phyloP scores from a whole-genome alignment of 495 filamentous ascomycete genomes.

The Schizothecium vesticola region DNA sequence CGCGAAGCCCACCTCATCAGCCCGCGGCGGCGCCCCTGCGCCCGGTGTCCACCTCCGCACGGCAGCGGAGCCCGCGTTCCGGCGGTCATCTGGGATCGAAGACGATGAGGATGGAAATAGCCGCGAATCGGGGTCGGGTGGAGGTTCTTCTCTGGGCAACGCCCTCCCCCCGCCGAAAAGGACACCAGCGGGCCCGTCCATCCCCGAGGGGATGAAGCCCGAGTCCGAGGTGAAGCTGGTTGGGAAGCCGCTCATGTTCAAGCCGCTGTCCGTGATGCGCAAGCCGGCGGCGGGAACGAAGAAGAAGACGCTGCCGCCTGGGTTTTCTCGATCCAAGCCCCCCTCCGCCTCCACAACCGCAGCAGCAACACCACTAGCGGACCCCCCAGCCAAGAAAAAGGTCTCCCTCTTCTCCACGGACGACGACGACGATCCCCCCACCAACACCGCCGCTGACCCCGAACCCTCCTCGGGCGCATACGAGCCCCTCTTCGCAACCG shows the following conservation, averaged over 20 bases:
- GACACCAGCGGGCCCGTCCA: slow-evolving; percentile 29
- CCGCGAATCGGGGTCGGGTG: slow-evolving; percentile 10
- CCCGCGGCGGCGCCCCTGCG: slow-evolving; percentile 35
- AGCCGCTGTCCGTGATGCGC: slow-evolving; percentile 72
- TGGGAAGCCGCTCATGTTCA: slow-evolving; percentile 81
- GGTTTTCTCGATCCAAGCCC: not conserved
- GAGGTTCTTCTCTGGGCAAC: slow-evolving; percentile 10
- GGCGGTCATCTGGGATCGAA: slow-evolving; percentile 39
- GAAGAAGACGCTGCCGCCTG: slow-evolving; percentile 3
- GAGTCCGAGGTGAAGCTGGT: slow-evolving; percentile 59
- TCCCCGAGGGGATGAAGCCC: slow-evolving; percentile 43
- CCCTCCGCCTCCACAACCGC: not conserved
- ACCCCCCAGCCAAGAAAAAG: slow-evolving; percentile 29
- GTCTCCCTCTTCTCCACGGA: slow-evolving; percentile 43
- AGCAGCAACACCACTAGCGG: slow-evolving; percentile 2
- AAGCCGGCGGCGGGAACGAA: slow-evolving; percentile 32
- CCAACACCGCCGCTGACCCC: not conserved
- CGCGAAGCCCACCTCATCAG: slow-evolving; percentile 1
- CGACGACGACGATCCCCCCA: slow-evolving; percentile 23
- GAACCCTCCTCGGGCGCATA: slow-evolving; percentile 27
- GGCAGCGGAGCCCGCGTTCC: slow-evolving; percentile 69
- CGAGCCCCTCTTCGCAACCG: slow-evolving; percentile 36
- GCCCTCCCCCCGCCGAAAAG: slow-evolving; percentile 26
- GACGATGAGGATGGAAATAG: slow-evolving; percentile 17
- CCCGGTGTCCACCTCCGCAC: slow-evolving; percentile 70